Conservation (phyloP, 2,329 filamentous ascomycete genomes). For the Aspergillus intermedius region DNA sequence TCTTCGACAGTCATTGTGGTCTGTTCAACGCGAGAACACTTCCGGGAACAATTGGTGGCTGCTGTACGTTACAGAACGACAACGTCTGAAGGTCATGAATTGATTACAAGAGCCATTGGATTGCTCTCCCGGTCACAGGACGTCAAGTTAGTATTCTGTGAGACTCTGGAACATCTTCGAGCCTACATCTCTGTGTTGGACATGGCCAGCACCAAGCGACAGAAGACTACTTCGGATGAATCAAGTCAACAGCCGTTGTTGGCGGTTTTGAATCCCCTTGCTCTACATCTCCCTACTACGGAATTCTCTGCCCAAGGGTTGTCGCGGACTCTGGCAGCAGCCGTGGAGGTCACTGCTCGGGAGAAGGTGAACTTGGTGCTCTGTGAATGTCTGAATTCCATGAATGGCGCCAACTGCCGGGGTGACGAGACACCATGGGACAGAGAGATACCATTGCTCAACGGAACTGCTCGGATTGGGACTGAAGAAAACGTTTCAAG, state of each 20-base stretch:
- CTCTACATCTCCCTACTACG: conserved; percentile 36
- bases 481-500: conserved; percentile 50
- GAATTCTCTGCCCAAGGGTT: conserved; percentile 46
- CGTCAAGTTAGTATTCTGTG: conserved; percentile 64
- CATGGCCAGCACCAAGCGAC: not conserved
- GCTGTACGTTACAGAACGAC: conserved; percentile 34
- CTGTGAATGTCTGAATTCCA: conserved; percentile 34
- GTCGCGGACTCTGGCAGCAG: conserved; percentile 38
- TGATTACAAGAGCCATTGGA: conserved; percentile 61
- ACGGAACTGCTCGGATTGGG: conserved; percentile 45
- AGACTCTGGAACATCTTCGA: conserved; percentile 69
- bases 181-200: conserved; percentile 61
- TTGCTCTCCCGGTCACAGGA: conserved; percentile 63
- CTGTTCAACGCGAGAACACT: conserved; percentile 59
- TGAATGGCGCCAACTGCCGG: conserved; percentile 22
- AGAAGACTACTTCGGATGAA: not conserved
- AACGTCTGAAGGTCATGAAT: conserved; percentile 24
- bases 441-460: conserved; percentile 57
- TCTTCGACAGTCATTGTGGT: conserved; percentile 63
- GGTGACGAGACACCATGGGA: conserved; percentile 35
- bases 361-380: conserved; percentile 29
- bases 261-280: conserved; percentile 35
- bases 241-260: conserved; percentile 21
- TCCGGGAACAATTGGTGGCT: conserved; percentile 54
- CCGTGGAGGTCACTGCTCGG: conserved; percentile 31